phyloP scores from a whole-genome alignment of 148 eudicot genomes.

The Diospyros lotus region DNA sequence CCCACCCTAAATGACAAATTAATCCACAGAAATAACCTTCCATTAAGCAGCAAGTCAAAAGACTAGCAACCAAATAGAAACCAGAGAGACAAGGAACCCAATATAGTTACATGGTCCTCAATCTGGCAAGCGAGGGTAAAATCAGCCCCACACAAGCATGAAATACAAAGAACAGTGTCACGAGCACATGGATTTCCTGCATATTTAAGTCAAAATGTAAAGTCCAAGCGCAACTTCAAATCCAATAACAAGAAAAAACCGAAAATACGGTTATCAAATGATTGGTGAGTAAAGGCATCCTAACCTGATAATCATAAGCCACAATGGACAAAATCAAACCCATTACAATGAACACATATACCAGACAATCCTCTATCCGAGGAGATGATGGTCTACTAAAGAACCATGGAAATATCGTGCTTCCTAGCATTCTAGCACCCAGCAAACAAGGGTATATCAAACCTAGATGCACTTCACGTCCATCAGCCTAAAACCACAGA shows the following conservation, averaged over 20 bases:
- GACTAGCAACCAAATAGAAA: neutral
- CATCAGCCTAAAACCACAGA: conserved; percentile 70
- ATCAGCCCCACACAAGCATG: conserved; percentile 69
- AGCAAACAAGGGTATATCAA: conserved; percentile 84
- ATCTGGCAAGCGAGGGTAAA: conserved; percentile 81
- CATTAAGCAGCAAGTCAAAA: neutral
- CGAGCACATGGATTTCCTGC: conserved; percentile 82
- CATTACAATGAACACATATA: conserved; percentile 46
- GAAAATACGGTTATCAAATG: neutral
- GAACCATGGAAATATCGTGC: conserved; percentile 83
- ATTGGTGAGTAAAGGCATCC: neutral
- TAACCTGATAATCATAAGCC: conserved; percentile 95
- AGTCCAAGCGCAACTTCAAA: neutral
- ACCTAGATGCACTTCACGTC: conserved; percentile 79
- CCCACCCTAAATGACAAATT: neutral
- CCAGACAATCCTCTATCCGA: conserved; percentile 73
- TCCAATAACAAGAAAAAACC: neutral
- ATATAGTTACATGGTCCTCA: conserved; percentile 67
- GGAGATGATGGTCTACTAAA: conserved; percentile 48
- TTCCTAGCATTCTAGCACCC: conserved; percentile 95
- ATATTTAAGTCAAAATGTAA: conserved; percentile 3
- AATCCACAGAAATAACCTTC: neutral
- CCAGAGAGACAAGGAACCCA: neutral
- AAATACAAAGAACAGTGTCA: conserved; percentile 67
- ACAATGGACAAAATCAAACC: conserved; percentile 61